Percentiles rank a stretch among this genome's conserved stretches.
These are phyloP conservation scores for Verticillium albo-atrum DNA, from an alignment of 2,329 filamentous ascomycete genomes.

Conservation along the genomic window DNA sequence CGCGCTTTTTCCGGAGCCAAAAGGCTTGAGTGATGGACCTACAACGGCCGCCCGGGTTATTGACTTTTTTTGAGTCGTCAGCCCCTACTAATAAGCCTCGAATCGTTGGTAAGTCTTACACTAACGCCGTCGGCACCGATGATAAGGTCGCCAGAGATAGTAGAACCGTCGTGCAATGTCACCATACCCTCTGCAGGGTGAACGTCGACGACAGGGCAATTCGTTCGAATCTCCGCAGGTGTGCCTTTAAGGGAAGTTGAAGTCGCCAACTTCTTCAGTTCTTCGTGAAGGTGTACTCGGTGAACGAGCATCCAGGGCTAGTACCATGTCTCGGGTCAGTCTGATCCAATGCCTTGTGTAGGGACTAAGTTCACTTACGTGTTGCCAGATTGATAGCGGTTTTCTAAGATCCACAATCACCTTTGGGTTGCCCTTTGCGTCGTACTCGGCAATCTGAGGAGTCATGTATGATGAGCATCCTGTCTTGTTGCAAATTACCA, in stretches of 20 bases:
- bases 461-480: constrained; percentile 14
- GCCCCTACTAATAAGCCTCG: not conserved
- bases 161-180: constrained; percentile 38
- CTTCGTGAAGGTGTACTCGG: constrained; percentile 44
- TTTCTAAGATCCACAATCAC: constrained; percentile 27
- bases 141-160: constrained; percentile 41
- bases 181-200: constrained; percentile 34
- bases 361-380: constrained; percentile 12
- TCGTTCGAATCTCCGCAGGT: constrained; percentile 32
- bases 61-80: constrained; percentile 9
- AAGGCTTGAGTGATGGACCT: constrained; percentile 22
- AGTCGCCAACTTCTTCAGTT: constrained; percentile 40
- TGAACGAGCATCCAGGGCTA: constrained; percentile 42
- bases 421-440: constrained; percentile 28
- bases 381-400: constrained; percentile 37
- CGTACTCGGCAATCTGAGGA: constrained; percentile 26
- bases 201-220: constrained; percentile 37
- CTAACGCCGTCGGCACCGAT: constrained; percentile 52
- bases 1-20: constrained; percentile 47
- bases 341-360: no score
- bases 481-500: constrained; percentile 12
- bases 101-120: constrained; percentile 18
- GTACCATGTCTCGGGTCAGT: not conserved
- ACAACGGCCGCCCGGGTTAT: constrained; percentile 17
- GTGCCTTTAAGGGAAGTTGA: constrained; percentile 24